phyloP scores from a whole-genome alignment of 345 rosid genomes.

The Gossypioides kirkii region DNA sequence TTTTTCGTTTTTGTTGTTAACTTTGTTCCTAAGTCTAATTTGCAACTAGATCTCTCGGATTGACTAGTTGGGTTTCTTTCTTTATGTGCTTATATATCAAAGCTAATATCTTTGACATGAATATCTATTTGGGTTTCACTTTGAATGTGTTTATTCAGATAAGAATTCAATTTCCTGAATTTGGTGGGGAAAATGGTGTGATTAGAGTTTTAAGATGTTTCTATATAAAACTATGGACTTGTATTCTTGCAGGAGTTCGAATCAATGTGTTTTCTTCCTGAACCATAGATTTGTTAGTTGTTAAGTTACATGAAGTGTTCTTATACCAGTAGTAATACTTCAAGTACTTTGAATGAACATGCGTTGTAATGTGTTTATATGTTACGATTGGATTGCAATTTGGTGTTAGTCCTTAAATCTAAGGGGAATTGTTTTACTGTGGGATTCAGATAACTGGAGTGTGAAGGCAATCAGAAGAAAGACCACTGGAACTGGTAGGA shows the following conservation, averaged over 20 bases:
- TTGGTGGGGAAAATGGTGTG: background rate
- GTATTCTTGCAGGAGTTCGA: background rate
- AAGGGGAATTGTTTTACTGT: background rate
- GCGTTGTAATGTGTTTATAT: background rate
- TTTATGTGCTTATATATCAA: background rate
- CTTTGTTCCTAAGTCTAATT: background rate
- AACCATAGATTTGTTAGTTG: background rate
- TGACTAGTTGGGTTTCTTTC: background rate
- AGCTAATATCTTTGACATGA: background rate
- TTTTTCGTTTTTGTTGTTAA: background rate
- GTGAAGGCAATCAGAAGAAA: constrained; percentile 94
- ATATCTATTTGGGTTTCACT: background rate
- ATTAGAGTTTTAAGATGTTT: background rate
- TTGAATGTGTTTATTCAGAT: background rate
- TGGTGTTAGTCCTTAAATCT: background rate
- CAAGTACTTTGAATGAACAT: background rate
- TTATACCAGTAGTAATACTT: background rate
- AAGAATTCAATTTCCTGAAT: background rate
- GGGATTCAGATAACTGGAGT: constrained; percentile 83
- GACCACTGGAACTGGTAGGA: constrained; percentile 95
- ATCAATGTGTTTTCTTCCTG: background rate
- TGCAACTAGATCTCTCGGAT: background rate
- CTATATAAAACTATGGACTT: background rate
- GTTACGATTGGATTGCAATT: background rate
- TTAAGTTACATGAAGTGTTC: background rate